These are phyloP conservation scores for Candida piceae DNA, from an alignment of 805 yeast genomes.

Conservation along the genomic window DNA sequence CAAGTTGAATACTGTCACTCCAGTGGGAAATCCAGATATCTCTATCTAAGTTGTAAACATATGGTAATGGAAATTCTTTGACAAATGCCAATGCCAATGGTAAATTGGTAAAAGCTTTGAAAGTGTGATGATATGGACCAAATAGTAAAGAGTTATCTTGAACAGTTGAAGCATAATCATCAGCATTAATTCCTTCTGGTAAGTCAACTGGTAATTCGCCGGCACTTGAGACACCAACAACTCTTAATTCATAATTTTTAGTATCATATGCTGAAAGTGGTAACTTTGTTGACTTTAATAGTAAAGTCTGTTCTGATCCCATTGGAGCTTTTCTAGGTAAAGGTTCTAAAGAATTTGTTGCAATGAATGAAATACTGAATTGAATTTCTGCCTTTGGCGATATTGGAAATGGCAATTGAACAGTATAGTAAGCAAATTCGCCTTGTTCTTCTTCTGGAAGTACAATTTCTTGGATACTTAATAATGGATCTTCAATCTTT, in stretches of 20 bases:
- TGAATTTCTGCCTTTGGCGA: conserved; percentile 53
- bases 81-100: conserved; percentile 57
- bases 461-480: conserved; percentile 15
- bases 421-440: conserved; percentile 36
- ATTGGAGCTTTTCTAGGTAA: conserved; percentile 59
- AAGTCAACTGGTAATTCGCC: conserved; percentile 12
- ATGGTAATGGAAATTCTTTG: conserved; percentile 60
- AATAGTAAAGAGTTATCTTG: conserved; percentile 41
- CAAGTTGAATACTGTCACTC: conserved; percentile 66
- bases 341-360: conserved; percentile 47
- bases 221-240: conserved; percentile 12
- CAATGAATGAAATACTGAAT: conserved; percentile 45
- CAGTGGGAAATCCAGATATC: conserved; percentile 88
- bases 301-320: conserved; percentile 55
- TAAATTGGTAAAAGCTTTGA: conserved; percentile 41
- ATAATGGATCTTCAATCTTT: conserved; percentile 15
- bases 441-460: conserved; percentile 8
- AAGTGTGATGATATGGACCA: conserved; percentile 44
- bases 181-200: conserved; percentile 28
- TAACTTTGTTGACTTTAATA: conserved; percentile 44
- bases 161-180: conserved; percentile 16
- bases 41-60: conserved; percentile 57
- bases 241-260: conserved; percentile 10
- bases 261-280: conserved; percentile 64
- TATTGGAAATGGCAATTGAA: conserved; percentile 59